Percentiles rank a stretch among this genome's conserved stretches.
Conservation (phyloP, 2,329 filamentous ascomycete species). For the Penicillium rolfsii region DNA sequence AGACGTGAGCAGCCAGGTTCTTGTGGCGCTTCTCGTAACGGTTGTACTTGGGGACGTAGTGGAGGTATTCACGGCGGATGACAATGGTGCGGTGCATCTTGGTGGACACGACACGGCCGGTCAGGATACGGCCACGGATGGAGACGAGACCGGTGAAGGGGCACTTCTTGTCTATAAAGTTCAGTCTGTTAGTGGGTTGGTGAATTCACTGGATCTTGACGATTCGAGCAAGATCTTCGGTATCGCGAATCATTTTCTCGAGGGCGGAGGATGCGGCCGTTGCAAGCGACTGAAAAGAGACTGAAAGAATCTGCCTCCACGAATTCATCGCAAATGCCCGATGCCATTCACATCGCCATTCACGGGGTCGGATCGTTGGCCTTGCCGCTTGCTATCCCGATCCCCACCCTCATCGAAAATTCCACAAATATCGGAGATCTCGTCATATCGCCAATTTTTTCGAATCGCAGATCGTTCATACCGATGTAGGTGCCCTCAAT, state of each 20-base stretch:
- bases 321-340: background rate
- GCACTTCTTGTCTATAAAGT: slow-evolving; percentile 94
- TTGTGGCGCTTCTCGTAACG: slow-evolving; percentile 99
- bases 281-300: background rate
- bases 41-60: slow-evolving; percentile 99
- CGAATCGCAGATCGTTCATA: slow-evolving; percentile 61
- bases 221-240: slow-evolving; percentile 16
- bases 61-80: slow-evolving; percentile 99
- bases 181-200: slow-evolving; percentile 33
- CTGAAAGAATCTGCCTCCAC: background rate
- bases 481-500: slow-evolving; percentile 99
- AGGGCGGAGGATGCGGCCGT: slow-evolving; percentile 3
- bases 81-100: slow-evolving; percentile 99
- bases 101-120: slow-evolving; percentile 97
- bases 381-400: slow-evolving; percentile 5
- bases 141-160: slow-evolving; percentile 99
- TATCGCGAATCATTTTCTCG: slow-evolving; percentile 18
- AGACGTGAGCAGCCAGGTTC: slow-evolving; percentile 99
- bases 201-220: background rate
- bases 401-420: slow-evolving; percentile 22
- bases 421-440: slow-evolving; percentile 24
- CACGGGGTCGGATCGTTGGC: background rate
- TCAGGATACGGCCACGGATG: slow-evolving; percentile 99
- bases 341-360: background rate
- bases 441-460: slow-evolving; percentile 24